Evolutionary conservation across 2,329 filamentous ascomycete genomes (phyloP), one percentile per base, ranked within the genome.

Genomic region (Madurella mycetomatis): DNA sequence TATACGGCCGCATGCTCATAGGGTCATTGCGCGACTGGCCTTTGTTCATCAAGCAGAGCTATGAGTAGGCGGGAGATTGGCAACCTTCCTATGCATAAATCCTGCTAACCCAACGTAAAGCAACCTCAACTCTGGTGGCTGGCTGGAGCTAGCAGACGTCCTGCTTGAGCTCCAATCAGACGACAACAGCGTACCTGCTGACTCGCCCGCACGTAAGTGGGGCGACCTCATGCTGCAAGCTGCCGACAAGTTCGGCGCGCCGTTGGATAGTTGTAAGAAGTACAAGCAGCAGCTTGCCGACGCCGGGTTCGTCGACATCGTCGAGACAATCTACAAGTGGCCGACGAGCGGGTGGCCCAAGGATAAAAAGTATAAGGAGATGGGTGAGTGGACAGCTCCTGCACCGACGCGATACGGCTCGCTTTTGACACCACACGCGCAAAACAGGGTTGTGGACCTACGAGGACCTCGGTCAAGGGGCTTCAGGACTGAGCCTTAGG

Each of bases 221-320:
- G 25, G 25, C 25, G 7, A 25, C 7, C 7, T 4, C 25, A 25
- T 25, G 25, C 25, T 25, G 4, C 4, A 25, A 25, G 25, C 25
- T 25, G 25, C 25, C 25, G 25, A 25, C 25, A 25, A 25, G 25
- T 25, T 25, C 25, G 25, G 25, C 25, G 25, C 25, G 25, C 25
- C 25, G 25, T 7, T 25, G 25, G 25, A 25, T 25, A 25, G 25
- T 7, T 25, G 25, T 7, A 25, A 25, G 25, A 3, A 7, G 25
- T 25, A 25, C 25, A 25, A 25, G 25, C 25, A 68, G 34, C 70
- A 71, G 53, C 66, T 81, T 54, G 61, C 66, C 25, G 72, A 74
- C 16, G 75, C 74, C 0, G 80, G 80, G 1, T 82, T 83, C 58
- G 66, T 70, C 49, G 71, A 81, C 58, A 72, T 82, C 0, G 62